These are phyloP conservation scores for Aspergillus hancockii DNA, from an alignment of 495 filamentous ascomycete species.

Conservation along the genomic window DNA sequence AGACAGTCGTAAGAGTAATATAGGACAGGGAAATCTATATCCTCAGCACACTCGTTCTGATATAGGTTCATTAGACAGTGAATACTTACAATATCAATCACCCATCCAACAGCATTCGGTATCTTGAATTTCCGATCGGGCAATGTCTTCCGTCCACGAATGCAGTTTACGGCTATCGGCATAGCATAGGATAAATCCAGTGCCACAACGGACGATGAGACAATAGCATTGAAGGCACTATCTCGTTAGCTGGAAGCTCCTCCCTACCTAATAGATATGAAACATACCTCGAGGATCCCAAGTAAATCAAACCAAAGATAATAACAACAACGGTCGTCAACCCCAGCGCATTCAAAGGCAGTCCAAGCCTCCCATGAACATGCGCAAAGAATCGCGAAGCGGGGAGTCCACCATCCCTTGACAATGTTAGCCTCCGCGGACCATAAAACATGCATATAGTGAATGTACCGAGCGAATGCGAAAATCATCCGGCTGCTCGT, in stretches of 20 bases:
- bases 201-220: conserved; percentile 63
- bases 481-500: conserved; percentile 74
- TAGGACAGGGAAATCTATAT: conserved; percentile 61
- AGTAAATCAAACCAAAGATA: conserved; percentile 68
- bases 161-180: conserved; percentile 63
- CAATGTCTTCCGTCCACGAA: conserved; percentile 61
- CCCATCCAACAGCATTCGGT: conserved; percentile 56
- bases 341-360: conserved; percentile 67
- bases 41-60: conserved; percentile 1
- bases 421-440: background rate
- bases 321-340: conserved; percentile 63
- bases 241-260: conserved; percentile 2
- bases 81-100: conserved; percentile 53
- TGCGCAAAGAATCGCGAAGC: conserved; percentile 60
- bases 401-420: conserved; percentile 67
- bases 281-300: conserved; percentile 61
- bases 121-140: conserved; percentile 62
- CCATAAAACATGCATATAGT: background rate
- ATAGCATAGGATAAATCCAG: conserved; percentile 71
- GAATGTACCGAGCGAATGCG: conserved; percentile 57
- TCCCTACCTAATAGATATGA: background rate
- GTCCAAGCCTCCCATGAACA: conserved; percentile 59
- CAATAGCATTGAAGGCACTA: conserved; percentile 53
- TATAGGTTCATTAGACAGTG: conserved; percentile 27
- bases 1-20: conserved; percentile 64